Base-by-base conservation (phyloP, 257 asterid species). In the Phtheirospermum japonicum region DNA sequence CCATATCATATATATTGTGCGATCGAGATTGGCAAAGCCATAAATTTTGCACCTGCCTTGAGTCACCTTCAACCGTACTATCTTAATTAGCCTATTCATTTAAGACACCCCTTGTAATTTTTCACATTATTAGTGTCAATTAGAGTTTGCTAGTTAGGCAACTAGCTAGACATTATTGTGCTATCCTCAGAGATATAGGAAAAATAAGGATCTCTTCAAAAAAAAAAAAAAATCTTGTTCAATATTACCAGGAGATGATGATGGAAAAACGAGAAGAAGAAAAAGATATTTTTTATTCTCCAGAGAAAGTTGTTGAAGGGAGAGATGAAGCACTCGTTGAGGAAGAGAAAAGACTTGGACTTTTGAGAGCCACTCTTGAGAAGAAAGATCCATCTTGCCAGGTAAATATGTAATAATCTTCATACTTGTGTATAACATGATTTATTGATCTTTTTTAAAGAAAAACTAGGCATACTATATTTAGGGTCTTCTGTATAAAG, bases 311-410 rank as follows among this genome's bases (percentile, higher is more conserved):
- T 12, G 34, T 23, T 9, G 37, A 23, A 53, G 18, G 6, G 13
- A n/a, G 26, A 23, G 59, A 53, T 13, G 59, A 53, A 53, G 9
- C 14, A 28, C 26, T 11, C 26, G 34, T 5, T 23, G 59, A 53
- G 17, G 59, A 53, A 28, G 16, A 23, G n/a, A 28, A 28, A 28
- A 53, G 4, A 37, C 37, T 53, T 53, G 37, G 37, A n/a, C 59
- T 23, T 30, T 28, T 53, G 37, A 53, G 59, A 53, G 59, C 39
- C 19, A 26, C 59, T 23, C 59, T 53, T 53, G 59, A 53, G 37
- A 20, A 53, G 2, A 23, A 53, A 28, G 59, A 53, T 28, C 34
- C 34, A 9, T 53, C 39, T 13, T 53, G 39, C 37, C 26, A 53
- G 59, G 59, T 53, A 53, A 17, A 53, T 28, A 20, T 53, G 33